Conservation (phyloP, 176 grass and related monocot species). For the Carex cristatella region DNA sequence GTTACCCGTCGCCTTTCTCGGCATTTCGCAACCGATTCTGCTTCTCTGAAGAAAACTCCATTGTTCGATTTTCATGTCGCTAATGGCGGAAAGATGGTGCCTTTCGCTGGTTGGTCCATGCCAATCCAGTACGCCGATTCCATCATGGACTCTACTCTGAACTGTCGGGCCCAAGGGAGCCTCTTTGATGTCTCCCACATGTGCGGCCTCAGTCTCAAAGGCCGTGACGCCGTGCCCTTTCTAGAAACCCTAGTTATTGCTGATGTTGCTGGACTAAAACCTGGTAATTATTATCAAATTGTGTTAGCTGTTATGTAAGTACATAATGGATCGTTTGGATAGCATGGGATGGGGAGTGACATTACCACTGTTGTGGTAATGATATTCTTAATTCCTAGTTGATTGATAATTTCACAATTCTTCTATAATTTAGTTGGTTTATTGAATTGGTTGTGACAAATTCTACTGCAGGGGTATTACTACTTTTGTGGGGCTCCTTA, state of each 20-base stretch:
- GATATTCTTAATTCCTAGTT: background rate
- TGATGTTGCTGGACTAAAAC: constrained; percentile 56
- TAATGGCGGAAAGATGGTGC: constrained; percentile 92
- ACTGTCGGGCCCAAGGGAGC: constrained; percentile 73
- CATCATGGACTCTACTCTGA: constrained; percentile 99
- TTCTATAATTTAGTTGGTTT: background rate
- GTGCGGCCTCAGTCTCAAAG: constrained; percentile 78
- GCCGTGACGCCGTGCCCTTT: constrained; percentile 53
- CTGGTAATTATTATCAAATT: constrained; percentile 21
- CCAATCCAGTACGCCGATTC: constrained; percentile 96
- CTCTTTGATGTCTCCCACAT: constrained; percentile 99
- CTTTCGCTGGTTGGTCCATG: constrained; percentile 97
- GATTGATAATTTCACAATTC: background rate
- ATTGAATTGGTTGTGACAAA: background rate
- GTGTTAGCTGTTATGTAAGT: background rate
- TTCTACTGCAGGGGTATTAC: background rate
- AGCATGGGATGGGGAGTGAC: background rate
- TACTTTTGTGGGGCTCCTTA: background rate
- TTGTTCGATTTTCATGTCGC: constrained; percentile 91
- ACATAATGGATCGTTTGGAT: constrained; percentile 7
- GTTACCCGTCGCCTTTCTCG: constrained; percentile 52
- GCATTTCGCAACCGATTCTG: constrained; percentile 37
- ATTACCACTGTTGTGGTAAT: background rate
- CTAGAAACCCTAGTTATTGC: constrained; percentile 88
- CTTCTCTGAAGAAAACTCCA: constrained; percentile 83